These are phyloP conservation scores for Cyberlindnera mycetangii DNA, from an alignment of 805 yeast genomes.

Conservation along the genomic window DNA sequence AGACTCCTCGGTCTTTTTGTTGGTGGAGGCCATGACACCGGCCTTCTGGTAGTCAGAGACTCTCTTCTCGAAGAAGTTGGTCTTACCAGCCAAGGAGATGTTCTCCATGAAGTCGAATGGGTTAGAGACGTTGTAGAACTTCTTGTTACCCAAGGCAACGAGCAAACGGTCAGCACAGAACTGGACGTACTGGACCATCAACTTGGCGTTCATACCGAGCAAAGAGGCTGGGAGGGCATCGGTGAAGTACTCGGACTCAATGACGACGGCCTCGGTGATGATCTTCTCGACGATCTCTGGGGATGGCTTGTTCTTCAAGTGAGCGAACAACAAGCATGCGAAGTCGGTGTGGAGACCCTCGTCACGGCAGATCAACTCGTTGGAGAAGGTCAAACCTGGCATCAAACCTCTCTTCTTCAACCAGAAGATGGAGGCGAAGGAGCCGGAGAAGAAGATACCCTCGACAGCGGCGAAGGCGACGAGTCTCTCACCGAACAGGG, in stretches of 20 bases:
- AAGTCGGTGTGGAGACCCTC: constrained; percentile 99
- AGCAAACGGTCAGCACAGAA: constrained; percentile 95
- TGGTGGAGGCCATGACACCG: constrained; percentile 88
- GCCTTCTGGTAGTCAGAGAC: constrained; percentile 99
- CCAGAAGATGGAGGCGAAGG: constrained; percentile 98
- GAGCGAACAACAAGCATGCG: constrained; percentile 93
- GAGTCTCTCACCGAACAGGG: constrained; percentile 90
- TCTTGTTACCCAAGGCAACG: constrained; percentile 86
- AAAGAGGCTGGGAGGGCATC: constrained; percentile 93
- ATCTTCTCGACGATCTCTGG: constrained; percentile 75
- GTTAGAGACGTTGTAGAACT: constrained; percentile 80
- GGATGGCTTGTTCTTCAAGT: constrained; percentile 85
- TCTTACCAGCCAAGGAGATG: constrained; percentile 96
- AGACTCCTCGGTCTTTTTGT: constrained; percentile 42
- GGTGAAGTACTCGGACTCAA: constrained; percentile 91
- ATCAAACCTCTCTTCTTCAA: constrained; percentile 96
- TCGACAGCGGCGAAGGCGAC: constrained; percentile 99
- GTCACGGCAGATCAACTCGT: constrained; percentile 96
- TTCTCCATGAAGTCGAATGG: constrained; percentile 99
- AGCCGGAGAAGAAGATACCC: constrained; percentile 98
- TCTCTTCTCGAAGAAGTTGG: constrained; percentile 98
- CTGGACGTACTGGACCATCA: constrained; percentile 98
- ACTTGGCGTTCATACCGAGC: constrained; percentile 89
- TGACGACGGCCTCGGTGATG: constrained; percentile 91
- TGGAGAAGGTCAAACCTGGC: constrained; percentile 98